These are phyloP conservation scores for Stipa capillata DNA, from an alignment of 176 grass and related monocot genomes.

Conservation along the genomic window DNA sequence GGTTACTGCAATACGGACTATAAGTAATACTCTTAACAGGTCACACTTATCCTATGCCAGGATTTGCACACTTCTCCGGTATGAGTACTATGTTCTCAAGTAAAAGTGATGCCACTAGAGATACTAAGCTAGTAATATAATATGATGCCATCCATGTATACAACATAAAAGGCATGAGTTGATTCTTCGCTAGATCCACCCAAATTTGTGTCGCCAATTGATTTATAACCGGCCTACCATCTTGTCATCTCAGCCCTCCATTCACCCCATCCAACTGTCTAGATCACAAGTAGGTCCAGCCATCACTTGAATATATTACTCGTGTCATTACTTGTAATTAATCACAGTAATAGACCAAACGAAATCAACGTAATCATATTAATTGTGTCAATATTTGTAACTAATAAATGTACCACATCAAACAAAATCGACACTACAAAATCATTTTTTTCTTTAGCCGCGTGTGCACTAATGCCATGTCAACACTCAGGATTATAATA, in stretches of 20 bases:
- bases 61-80: background rate
- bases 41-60: background rate
- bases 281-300: background rate
- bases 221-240: background rate
- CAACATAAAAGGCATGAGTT: background rate
- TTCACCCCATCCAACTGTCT: background rate
- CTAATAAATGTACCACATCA: background rate
- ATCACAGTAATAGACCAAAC: background rate
- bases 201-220: background rate
- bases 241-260: background rate
- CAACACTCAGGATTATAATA: background rate
- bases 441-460: too few species aligned
- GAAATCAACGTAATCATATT: background rate
- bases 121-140: background rate
- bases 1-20: background rate
- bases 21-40: background rate
- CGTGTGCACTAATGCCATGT: background rate
- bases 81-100: background rate
- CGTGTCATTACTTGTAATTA: background rate
- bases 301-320: background rate
- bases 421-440: too few species aligned
- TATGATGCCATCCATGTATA: background rate
- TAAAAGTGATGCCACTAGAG: background rate
- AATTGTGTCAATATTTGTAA: background rate
- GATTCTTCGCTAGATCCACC: background rate